Conservation (phyloP, 202 grass and related monocot species). For the Zoysia matrella region DNA sequence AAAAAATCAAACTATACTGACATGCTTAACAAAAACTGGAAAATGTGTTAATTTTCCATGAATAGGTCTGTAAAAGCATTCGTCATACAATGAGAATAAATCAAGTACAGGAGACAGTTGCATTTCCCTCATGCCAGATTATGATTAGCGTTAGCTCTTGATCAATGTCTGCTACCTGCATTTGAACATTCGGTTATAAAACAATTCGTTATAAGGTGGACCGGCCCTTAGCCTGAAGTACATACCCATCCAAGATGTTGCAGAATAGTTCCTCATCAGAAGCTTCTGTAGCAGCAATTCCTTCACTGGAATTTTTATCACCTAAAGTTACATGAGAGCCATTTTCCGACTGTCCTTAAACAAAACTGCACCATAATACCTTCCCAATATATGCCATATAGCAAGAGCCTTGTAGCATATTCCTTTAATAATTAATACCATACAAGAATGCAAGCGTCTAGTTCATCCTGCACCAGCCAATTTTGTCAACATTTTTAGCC, state of each 20-base stretch:
- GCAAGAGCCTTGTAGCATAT: slow-evolving; percentile 83
- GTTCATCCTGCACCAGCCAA: slow-evolving; percentile 74
- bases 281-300: slow-evolving; percentile 82
- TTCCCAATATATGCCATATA: slow-evolving; percentile 83
- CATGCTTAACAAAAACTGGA: slow-evolving; percentile 5
- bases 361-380: slow-evolving; percentile 53
- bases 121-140: slow-evolving; percentile 77
- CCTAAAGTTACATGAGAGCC: slow-evolving; percentile 38
- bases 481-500: slow-evolving; percentile 3
- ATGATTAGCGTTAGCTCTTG: slow-evolving; percentile 81
- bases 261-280: slow-evolving; percentile 86
- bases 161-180: slow-evolving; percentile 83
- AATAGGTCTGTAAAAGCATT: slow-evolving; percentile 31
- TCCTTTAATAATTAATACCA: slow-evolving; percentile 65
- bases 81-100: slow-evolving; percentile 29
- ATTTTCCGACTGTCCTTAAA: slow-evolving; percentile 19
- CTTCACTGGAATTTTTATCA: slow-evolving; percentile 55
- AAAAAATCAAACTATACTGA: not conserved
- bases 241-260: slow-evolving; percentile 98
- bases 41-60: slow-evolving; percentile 7
- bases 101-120: slow-evolving; percentile 82
- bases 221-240: slow-evolving; percentile 32
- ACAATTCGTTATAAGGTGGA: slow-evolving; percentile 9
- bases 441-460: slow-evolving; percentile 98
- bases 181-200: slow-evolving; percentile 38